These are phyloP conservation scores for Cymbidium sinense DNA, from an alignment of 106 monocot genomes.

Conservation along the genomic window DNA sequence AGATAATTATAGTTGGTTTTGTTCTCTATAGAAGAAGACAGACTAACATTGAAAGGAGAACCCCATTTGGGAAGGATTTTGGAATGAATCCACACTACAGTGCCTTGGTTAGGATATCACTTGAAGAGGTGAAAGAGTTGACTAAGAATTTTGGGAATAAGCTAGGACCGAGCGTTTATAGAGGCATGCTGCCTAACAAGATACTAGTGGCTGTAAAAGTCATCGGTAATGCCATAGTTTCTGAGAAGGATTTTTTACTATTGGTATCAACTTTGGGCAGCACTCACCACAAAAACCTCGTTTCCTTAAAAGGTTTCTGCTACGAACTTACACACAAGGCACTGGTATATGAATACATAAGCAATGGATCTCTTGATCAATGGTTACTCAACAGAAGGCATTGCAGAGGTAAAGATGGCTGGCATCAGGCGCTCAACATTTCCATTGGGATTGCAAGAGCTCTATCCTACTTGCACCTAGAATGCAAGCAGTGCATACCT, in stretches of 20 bases:
- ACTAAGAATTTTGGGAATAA: slow-evolving; percentile 30
- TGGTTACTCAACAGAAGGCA: slow-evolving; percentile 21
- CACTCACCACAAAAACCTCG: slow-evolving; percentile 37
- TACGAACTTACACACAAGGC: slow-evolving; percentile 21
- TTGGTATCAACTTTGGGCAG: slow-evolving; percentile 22
- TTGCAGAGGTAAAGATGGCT: slow-evolving; percentile 15
- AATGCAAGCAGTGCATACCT: slow-evolving; percentile 34
- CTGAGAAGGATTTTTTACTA: slow-evolving; percentile 28
- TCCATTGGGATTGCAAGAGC: slow-evolving; percentile 35
- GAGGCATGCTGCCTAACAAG: slow-evolving; percentile 31
- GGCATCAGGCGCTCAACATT: slow-evolving; percentile 23
- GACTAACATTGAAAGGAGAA: slow-evolving; percentile 4
- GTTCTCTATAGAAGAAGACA: slow-evolving; percentile 24
- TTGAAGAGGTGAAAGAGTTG: slow-evolving; percentile 34
- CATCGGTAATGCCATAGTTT: slow-evolving; percentile 12
- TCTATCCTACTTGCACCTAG: slow-evolving; percentile 31
- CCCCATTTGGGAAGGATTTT: slow-evolving; percentile 16
- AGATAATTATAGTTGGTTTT: slow-evolving; percentile 30
- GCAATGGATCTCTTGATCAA: slow-evolving; percentile 31
- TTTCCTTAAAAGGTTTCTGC: slow-evolving; percentile 37
- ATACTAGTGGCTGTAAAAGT: slow-evolving; percentile 25
- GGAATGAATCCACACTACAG: slow-evolving; percentile 27
- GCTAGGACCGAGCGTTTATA: slow-evolving; percentile 26
- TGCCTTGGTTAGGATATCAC: slow-evolving; percentile 27
- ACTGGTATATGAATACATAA: slow-evolving; percentile 32